These are phyloP conservation scores for Tritrichomonas foetus DNA, from an alignment of 208 protist genomes.

Conservation along the genomic window DNA sequence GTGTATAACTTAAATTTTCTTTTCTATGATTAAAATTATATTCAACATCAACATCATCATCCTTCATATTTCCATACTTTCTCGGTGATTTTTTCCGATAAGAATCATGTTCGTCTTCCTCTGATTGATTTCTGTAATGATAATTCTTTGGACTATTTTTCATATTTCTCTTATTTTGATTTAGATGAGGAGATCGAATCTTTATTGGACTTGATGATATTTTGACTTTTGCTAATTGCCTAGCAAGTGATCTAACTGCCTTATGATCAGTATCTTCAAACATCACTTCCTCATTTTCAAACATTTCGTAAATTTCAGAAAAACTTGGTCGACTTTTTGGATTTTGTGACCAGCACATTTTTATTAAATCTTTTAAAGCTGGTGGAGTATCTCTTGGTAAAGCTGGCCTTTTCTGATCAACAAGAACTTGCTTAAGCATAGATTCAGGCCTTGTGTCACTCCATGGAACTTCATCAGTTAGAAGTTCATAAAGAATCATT, in stretches of 20 bases:
- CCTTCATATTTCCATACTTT: background rate
- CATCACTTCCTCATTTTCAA: background rate
- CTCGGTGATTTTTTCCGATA: background rate
- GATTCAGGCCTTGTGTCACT: background rate
- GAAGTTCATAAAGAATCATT: conserved; percentile 11
- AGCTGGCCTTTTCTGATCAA: background rate
- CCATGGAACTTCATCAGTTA: background rate
- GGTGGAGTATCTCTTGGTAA: background rate
- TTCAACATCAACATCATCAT: background rate
- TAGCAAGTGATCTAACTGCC: background rate
- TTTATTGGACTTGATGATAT: no score
- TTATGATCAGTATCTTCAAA: background rate
- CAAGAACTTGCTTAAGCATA: background rate
- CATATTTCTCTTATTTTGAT: no score
- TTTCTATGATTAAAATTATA: background rate
- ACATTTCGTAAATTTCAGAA: background rate
- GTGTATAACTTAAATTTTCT: no score
- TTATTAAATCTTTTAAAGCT: background rate
- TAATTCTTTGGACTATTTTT: background rate
- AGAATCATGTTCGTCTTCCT: background rate
- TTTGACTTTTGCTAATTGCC: background rate
- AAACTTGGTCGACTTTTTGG: background rate
- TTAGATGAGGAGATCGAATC: no score
- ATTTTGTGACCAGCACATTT: background rate
- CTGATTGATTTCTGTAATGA: background rate